phyloP scores from a whole-genome alignment of 768 basidiomycete genomes.

The Termitomyces sp. region DNA sequence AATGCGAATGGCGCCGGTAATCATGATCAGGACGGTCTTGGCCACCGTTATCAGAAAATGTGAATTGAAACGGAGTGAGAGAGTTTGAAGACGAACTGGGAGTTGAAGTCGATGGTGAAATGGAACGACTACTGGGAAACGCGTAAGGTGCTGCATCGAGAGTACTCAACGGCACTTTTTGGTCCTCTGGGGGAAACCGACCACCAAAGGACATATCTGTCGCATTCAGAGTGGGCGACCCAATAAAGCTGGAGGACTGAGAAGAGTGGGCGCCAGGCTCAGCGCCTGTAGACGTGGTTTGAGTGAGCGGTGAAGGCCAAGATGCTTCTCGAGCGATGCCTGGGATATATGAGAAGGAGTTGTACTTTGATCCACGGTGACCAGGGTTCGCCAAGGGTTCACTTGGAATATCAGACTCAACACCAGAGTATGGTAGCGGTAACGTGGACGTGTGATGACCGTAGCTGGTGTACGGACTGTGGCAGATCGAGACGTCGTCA shows the following conservation, averaged over 20 bases:
- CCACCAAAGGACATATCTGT: slow-evolving; percentile 27
- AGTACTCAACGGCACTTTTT: slow-evolving; percentile 48
- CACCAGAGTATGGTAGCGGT: slow-evolving; percentile 31
- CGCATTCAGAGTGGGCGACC: slow-evolving; percentile 54
- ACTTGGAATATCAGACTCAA: slow-evolving; percentile 22
- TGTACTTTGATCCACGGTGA: slow-evolving; percentile 51
- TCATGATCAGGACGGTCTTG: slow-evolving; percentile 65
- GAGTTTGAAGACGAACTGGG: slow-evolving; percentile 62
- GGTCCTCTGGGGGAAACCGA: slow-evolving; percentile 44
- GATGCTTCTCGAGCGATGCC: slow-evolving; percentile 33
- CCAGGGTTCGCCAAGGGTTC: slow-evolving; percentile 28
- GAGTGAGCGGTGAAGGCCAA: slow-evolving; percentile 33
- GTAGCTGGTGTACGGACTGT: slow-evolving; percentile 45
- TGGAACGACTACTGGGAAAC: slow-evolving; percentile 65
- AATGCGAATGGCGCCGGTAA: slow-evolving; percentile 55
- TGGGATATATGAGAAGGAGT: slow-evolving; percentile 42
- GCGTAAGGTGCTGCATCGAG: slow-evolving; percentile 56
- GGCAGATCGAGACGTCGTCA: slow-evolving; percentile 43
- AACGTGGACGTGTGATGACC: slow-evolving; percentile 51
- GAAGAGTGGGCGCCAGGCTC: slow-evolving; percentile 42
- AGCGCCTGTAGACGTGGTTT: slow-evolving; percentile 33
- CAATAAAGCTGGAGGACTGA: slow-evolving; percentile 50
- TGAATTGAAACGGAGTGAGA: slow-evolving; percentile 65
- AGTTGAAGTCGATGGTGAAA: slow-evolving; percentile 60
- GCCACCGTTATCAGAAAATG: slow-evolving; percentile 52